Evolutionary conservation across 2,329 filamentous ascomycete genomes (phyloP), one percentile per base, ranked within the genome.

Genomic region (Xylariales sp.): DNA sequence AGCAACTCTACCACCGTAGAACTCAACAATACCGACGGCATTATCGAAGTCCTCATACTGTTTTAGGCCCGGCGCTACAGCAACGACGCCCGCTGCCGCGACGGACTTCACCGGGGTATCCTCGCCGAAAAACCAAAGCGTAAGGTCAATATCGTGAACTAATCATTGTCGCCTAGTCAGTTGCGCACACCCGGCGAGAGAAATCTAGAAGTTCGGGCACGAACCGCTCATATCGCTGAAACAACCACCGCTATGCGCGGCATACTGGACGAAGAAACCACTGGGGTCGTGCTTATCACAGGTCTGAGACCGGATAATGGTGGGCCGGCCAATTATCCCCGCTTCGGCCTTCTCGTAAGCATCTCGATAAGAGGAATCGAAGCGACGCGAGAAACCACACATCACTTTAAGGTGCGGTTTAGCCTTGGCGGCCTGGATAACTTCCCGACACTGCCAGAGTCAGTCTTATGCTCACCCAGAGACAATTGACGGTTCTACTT

Each of bases 261-360:
- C 88, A 78, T 91, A 92, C 32, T 84, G 82, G 65, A 92, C 88
- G 77, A 91, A 91, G 83, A 91, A 91, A 53, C 89, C 89, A 0
- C 83, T 83, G 0, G 88, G 86, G 67, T 91, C 88, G 64, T 87
- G 83, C 76, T 88, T 90, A 79, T 91, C 89, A 78, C 88, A 90
- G 0, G 89, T 91, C 78, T 91, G 89, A 49, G 84, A 87, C 71
- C 89, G 87, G 72, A 91, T 82, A 50, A 91, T 82, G 8, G 85
- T 83, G 1, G 88, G 86, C 0, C 83, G 81, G 8, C 89, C 90
- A 69, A 91, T 90, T 41, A 82, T 73, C 14, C 89, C 89, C 0
- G 77, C 72, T 23, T 82, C 76, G 73, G 87, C 83, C 70, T 86
- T 84, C 32, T 79, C 72, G 74, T 82, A 83, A 23, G 89, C 90